Conservation (phyloP, 495 filamentous ascomycete species). For the Podospora sp. region DNA sequence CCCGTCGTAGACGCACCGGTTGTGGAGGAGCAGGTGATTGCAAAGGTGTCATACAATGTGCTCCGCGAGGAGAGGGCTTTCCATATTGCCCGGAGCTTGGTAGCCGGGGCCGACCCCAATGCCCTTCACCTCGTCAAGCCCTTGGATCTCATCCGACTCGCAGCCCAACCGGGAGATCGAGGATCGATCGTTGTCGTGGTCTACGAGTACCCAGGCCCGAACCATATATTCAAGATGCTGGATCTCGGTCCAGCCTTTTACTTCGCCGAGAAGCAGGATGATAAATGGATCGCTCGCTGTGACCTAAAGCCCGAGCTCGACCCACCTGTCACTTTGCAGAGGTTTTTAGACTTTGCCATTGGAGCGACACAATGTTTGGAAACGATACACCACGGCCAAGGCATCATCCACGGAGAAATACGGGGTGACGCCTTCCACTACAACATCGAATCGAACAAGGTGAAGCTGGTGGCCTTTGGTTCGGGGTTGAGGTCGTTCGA, state of each 20-base stretch:
- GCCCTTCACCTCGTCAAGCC: constrained; percentile 74
- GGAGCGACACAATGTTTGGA: constrained; percentile 83
- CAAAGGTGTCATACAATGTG: constrained; percentile 75
- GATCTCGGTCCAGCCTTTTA: constrained; percentile 78
- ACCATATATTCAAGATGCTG: constrained; percentile 69
- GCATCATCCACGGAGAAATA: constrained; percentile 84
- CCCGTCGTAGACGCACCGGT: constrained; percentile 36
- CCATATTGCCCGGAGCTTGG: constrained; percentile 72
- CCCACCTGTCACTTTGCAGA: constrained; percentile 65
- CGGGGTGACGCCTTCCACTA: constrained; percentile 87
- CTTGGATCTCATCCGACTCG: constrained; percentile 70
- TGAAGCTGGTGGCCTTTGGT: constrained; percentile 81
- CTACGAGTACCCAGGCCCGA: constrained; percentile 74
- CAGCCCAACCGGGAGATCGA: constrained; percentile 63
- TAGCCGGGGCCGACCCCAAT: constrained; percentile 70
- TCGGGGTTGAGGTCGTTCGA: constrained; percentile 84
- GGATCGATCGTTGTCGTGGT: constrained; percentile 71
- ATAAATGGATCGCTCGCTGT: constrained; percentile 45
- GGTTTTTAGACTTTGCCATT: constrained; percentile 86
- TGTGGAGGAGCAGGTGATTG: constrained; percentile 62
- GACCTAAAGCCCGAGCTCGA: constrained; percentile 47
- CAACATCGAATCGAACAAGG: constrained; percentile 63
- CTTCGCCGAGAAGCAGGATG: constrained; percentile 53
- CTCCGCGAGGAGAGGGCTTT: constrained; percentile 83
- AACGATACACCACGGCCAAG: constrained; percentile 79